phyloP scores from a whole-genome alignment of 1,284 basidiomycete species.

The Fomitopsis schrenkii region DNA sequence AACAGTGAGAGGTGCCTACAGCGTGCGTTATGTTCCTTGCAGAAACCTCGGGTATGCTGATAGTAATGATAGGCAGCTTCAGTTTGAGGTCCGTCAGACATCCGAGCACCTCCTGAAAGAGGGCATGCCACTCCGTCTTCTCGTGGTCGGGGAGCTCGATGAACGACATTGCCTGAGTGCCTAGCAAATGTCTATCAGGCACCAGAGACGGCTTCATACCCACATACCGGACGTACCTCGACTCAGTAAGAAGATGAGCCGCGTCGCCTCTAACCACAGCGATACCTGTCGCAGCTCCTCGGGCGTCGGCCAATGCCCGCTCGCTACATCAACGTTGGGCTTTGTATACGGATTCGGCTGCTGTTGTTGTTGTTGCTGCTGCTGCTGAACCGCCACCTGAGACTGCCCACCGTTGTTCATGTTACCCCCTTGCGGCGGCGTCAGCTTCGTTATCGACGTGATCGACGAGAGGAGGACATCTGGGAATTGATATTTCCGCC shows the following conservation, averaged over 20 bases:
- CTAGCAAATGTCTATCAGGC: not conserved
- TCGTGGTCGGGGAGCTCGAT: conserved; percentile 43
- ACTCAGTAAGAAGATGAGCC: too few relatives aligned
- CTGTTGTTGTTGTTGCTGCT: not conserved
- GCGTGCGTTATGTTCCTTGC: conserved; percentile 48
- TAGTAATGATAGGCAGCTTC: conserved; percentile 45
- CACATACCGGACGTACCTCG: not conserved
- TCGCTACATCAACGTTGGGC: not conserved
- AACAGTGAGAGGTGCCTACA: conserved; percentile 32
- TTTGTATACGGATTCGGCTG: not conserved
- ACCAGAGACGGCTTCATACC: too few relatives aligned
- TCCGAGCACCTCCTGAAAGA: conserved; percentile 46
- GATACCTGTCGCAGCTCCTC: not conserved
- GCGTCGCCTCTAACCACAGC: not conserved
- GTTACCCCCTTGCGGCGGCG: too few relatives aligned
- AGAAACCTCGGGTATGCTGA: conserved; percentile 40
- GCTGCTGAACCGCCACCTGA: too few relatives aligned
- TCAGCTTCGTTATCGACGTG: too few relatives aligned
- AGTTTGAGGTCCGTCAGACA: conserved; percentile 41
- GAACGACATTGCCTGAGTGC: not conserved
- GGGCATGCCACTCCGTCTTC: conserved; percentile 43
- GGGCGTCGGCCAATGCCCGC: not conserved
- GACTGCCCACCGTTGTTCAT: too few relatives aligned
- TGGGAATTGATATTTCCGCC: too few relatives aligned
- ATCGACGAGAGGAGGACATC: too few relatives aligned